These are phyloP conservation scores for Kitagawia praeruptora DNA, from an alignment of 129 eudicot genomes.

Conservation along the genomic window DNA sequence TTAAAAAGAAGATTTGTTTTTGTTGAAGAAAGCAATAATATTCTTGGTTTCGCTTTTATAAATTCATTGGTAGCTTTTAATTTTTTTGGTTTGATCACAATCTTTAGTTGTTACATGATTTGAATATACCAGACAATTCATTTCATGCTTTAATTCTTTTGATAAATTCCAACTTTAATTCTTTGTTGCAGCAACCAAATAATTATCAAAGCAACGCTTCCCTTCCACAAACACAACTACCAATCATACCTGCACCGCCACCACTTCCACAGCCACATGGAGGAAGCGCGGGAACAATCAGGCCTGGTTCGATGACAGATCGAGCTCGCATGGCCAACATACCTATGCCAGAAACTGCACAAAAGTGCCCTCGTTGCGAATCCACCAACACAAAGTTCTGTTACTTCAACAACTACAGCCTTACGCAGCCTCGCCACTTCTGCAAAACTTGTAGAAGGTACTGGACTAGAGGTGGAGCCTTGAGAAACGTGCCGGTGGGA, in stretches of 20 bases:
- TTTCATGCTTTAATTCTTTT: background rate
- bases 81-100: background rate
- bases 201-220: slow-evolving; percentile 31
- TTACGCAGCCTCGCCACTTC: slow-evolving; percentile 81
- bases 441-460: slow-evolving; percentile 78
- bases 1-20: background rate
- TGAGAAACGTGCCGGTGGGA: slow-evolving; percentile 83
- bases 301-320: slow-evolving; percentile 83
- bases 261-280: slow-evolving; percentile 28
- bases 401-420: slow-evolving; percentile 78
- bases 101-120: slow-evolving; percentile 23
- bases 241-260: slow-evolving; percentile 33
- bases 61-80: background rate
- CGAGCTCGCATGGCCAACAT: slow-evolving; percentile 70
- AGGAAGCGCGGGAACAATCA: slow-evolving; percentile 38
- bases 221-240: slow-evolving; percentile 23
- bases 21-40: background rate
- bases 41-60: background rate
- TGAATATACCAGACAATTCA: slow-evolving; percentile 50
- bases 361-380: slow-evolving; percentile 72
- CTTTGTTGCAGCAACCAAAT: slow-evolving; percentile 48
- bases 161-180: background rate
- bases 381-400: slow-evolving; percentile 83
- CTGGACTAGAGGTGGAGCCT: slow-evolving; percentile 82
- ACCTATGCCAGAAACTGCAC: slow-evolving; percentile 66